These are phyloP conservation scores for Lentinula edodes DNA, from an alignment of 768 basidiomycete species.

Conservation along the genomic window DNA sequence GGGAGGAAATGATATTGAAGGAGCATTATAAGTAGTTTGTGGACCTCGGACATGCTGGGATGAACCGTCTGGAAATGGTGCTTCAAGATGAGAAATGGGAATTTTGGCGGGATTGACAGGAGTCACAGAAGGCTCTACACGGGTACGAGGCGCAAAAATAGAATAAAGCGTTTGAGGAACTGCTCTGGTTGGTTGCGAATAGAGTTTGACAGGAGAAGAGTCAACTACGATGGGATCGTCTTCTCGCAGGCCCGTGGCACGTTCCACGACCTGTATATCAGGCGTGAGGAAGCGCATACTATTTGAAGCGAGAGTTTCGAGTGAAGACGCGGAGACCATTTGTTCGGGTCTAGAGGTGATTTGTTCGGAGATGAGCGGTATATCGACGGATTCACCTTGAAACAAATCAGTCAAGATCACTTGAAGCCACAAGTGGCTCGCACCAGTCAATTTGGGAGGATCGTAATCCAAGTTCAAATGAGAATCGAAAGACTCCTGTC, in stretches of 20 bases:
- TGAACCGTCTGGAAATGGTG: conserved; percentile 43
- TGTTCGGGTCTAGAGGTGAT: background rate
- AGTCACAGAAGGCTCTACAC: background rate
- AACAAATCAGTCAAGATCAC: too few relatives aligned
- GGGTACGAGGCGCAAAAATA: conserved; percentile 35
- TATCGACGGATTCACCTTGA: background rate
- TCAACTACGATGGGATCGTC: conserved; percentile 38
- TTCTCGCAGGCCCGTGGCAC: conserved; percentile 23
- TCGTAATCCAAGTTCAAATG: background rate
- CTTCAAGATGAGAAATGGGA: conserved; percentile 9
- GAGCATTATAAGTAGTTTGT: conserved; percentile 33
- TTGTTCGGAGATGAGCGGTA: background rate
- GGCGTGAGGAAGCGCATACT: background rate
- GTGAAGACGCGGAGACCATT: background rate
- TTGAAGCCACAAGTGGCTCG: background rate
- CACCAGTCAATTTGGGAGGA: background rate
- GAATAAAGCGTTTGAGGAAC: conserved; percentile 32
- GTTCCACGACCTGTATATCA: background rate
- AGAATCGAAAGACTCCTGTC: background rate
- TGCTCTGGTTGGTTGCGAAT: conserved; percentile 6
- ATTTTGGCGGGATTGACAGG: background rate
- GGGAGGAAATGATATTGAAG: conserved; percentile 3
- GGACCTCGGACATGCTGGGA: conserved; percentile 60
- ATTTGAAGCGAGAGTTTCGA: background rate
- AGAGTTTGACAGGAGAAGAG: conserved; percentile 30